Base-by-base conservation (phyloP, 73 alveolate species). In the Stentor roeselii region DNA sequence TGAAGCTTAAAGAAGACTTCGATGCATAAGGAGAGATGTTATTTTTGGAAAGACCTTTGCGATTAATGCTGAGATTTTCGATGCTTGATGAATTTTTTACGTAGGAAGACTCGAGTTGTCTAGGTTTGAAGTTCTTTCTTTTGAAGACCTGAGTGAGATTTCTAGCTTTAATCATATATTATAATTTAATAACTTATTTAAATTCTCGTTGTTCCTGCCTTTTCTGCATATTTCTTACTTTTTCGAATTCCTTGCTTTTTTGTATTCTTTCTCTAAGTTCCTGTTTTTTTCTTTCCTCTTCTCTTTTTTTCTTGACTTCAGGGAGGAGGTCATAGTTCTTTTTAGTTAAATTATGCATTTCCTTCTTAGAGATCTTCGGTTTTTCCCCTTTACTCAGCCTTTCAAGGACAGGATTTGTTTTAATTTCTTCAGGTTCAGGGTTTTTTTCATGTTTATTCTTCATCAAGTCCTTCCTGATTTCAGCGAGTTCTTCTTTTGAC, bases 321-420 rank as follows among this genome's bases (percentile, higher is more conserved):
- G 97, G 97, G 60, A 92, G 84, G 27, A 60, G 86, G 40, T 92
- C 97, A 82, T 90, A 92, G 78, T 92, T 92, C 88, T 92, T 92
- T 42, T 85, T 78, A 32, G 97, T 92, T 4, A 92, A 82, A 78
- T 87, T 90, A 32, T 87, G 85, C 97, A 90, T 92, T 3, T 92
- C 96, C 82, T 90, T 88, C 60, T 92, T 92, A 85, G 82, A 83
- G 1, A 92, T 86, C 59, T 92, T 88, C 3, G 88, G 88, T 42
- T 92, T 90, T 67, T 67, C 41, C 1, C 80, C 80, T 21, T 21
- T 21, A 34, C 41, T 40, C 0, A 67, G 2, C 80, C 90, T 36
- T 91, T 91, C 75, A 59, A 86, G 15, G 90, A 89, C 2, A 89
- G 67, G 21, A 80, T 59, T 30, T 86, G 50, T 84, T 35, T 80